Percentiles rank a stretch among this genome's conserved stretches.
Conservation (phyloP, 2,329 filamentous ascomycete species). For the Diaporthe sp. region DNA sequence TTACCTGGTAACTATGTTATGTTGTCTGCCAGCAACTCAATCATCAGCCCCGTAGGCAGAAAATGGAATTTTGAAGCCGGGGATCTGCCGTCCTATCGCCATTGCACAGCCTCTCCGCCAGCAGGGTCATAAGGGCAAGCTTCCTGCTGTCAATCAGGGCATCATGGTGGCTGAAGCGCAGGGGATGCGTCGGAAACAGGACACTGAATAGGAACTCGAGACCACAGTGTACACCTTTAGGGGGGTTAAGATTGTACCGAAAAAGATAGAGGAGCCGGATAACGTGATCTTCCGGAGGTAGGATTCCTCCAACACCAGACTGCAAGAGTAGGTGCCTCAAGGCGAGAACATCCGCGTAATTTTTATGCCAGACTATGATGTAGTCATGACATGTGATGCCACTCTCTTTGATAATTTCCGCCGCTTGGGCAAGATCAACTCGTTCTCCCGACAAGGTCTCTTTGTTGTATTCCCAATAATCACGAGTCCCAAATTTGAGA, state of each 20-base stretch:
- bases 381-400: not conserved
- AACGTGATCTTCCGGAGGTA: not conserved
- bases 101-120: not conserved
- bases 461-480: too few relatives aligned
- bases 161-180: not conserved
- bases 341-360: not conserved
- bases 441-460: not conserved
- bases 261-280: not conserved
- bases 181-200: not conserved
- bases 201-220: not conserved
- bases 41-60: not conserved
- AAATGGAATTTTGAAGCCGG: not conserved
- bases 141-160: not conserved
- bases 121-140: not conserved
- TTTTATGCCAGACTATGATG: not conserved
- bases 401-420: not conserved
- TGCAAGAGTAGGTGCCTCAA: not conserved
- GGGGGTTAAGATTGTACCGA: not conserved
- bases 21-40: not conserved
- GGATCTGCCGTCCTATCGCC: not conserved
- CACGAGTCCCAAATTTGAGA: too few relatives aligned
- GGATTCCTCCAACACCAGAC: not conserved
- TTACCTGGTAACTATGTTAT: not conserved
- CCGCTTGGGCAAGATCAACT: not conserved
- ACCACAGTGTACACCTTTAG: not conserved